phyloP scores from a whole-genome alignment of 1,139 yeast species.

The Sugiyamaella japonica region DNA sequence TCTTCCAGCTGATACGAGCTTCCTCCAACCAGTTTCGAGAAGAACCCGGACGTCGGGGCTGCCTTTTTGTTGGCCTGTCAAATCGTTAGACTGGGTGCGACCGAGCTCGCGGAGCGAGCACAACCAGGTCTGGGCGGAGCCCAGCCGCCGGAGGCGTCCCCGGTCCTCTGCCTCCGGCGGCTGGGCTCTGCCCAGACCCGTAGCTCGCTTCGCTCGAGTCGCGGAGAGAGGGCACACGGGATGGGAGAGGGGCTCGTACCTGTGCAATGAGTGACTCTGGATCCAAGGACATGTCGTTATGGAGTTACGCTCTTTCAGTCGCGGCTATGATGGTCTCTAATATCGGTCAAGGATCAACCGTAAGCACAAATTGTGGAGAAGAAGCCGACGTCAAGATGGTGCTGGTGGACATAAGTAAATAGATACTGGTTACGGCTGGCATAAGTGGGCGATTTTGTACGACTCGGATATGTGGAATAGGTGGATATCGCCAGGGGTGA shows the following conservation, averaged over 20 bases:
- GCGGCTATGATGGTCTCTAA: background rate
- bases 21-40: slow-evolving; percentile 65
- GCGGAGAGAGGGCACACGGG: too few relatives aligned
- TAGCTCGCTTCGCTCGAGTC: background rate
- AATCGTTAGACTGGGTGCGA: background rate
- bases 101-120: too few relatives aligned
- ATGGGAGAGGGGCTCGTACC: slow-evolving; percentile 10
- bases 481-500: too few relatives aligned
- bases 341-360: too few relatives aligned
- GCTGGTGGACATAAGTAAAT: too few relatives aligned
- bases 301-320: background rate
- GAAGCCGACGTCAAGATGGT: too few relatives aligned
- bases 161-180: background rate
- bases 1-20: slow-evolving; percentile 77
- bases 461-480: too few relatives aligned
- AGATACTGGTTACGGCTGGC: too few relatives aligned
- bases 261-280: slow-evolving; percentile 23
- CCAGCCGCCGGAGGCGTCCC: too few relatives aligned
- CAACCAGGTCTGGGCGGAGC: too few relatives aligned
- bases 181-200: slow-evolving; percentile 6
- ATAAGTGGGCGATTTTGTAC: too few relatives aligned
- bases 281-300: slow-evolving; percentile 18
- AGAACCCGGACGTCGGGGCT: slow-evolving; percentile 72
- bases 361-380: too few relatives aligned
- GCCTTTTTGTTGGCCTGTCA: slow-evolving; percentile 62